Evolutionary conservation across 2,329 filamentous ascomycete species (phyloP), one percentile per base, ranked within the genome.

Genomic region (Grosmannia serpens): DNA sequence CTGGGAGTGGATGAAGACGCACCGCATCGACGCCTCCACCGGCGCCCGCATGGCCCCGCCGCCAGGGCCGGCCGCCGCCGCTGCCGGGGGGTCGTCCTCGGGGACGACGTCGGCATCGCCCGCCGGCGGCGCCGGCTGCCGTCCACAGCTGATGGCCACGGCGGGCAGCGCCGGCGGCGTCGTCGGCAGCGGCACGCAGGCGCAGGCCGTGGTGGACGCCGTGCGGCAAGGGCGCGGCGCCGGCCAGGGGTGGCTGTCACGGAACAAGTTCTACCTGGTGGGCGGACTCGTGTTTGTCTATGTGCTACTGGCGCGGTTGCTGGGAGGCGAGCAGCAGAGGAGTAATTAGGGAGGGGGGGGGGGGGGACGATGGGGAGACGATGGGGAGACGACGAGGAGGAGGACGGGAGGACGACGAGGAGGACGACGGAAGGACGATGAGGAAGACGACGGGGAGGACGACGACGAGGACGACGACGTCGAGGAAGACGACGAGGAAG

Each of bases 1-100:
- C 69, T 89, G 87, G 85, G 84, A 84, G 67, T 96, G 89, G 90
- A 95, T 99, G 79, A 84, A 84, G 68, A 84, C 90, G 68, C 84
- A 89, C 68, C 83, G 84, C 64, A 84, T 99, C 64, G 90, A 99
- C 70, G 74, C 81, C 7, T 75, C 76, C 11, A 96, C 89, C 0
- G 94, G 94, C 1, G 80, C 81, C 62, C 78, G 81, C 41, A 27
- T 58, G 54, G 17, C 57, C 20, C 78, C 78, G 4, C 78, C 78
- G 3, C 77, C 82, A 57, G 71, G 75, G 6, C n/a, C 56, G 4
- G 2, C 56, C 1, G 24, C 56, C 1, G 38, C 55, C 13, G 24
- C 31, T 10, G 26, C 54, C 5, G 53, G 22, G n/a, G n/a, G 29
- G 15, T n/a, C 56, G 20, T 20, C 46, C 31, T 20, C 33, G n/a